Base-by-base conservation (phyloP, 768 basidiomycete genomes). In the Hypholoma fasciculare region DNA sequence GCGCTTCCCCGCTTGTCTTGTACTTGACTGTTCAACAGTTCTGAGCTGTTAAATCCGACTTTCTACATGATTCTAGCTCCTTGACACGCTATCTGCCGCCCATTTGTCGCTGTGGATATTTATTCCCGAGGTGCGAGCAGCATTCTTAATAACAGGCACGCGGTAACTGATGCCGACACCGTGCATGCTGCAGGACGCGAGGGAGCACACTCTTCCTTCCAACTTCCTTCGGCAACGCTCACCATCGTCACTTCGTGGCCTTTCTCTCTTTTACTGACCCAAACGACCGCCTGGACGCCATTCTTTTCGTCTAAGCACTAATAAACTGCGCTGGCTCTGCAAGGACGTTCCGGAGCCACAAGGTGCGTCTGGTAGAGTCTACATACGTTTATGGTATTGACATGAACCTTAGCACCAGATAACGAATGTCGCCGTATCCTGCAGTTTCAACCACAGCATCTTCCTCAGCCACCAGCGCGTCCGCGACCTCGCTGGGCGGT, bases 231-330 rank as follows among this genome's bases (percentile, higher is more conserved):
- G 30, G 26, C 52, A 43, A 57, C 56, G 42, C 54, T 42, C 38
- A 47, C 55, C 53, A 7, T 37, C 44, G 48, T 52, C 6, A 27
- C 44, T 42, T 39, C 48, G 38, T 17, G 34, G 19, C 46, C 44
- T 44, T 53, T 42, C 40, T 16, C 17, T 42, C 17, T 38, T 44
- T n/a, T 43, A 46, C 51, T 42, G 26, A 53, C 40, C 12, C 38
- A 38, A 54, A 43, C 58, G 51, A 39, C 52, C 49, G 37, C 60
- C 68, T 68, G 70, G 59, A 69, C 67, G 70, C 67, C 71, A 63
- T 61, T 73, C 73, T 59, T 70, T 73, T 72, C 69, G 67, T 70
- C 68, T 65, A 63, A 64, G 63, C 54, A 39, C 20, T 30, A 56
- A 57, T 20, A 38, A 37, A 46, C 19, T 26, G 16, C 50, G 50